These are phyloP conservation scores for Candida tibetensis DNA, from an alignment of 805 yeast genomes.

Conservation along the genomic window DNA sequence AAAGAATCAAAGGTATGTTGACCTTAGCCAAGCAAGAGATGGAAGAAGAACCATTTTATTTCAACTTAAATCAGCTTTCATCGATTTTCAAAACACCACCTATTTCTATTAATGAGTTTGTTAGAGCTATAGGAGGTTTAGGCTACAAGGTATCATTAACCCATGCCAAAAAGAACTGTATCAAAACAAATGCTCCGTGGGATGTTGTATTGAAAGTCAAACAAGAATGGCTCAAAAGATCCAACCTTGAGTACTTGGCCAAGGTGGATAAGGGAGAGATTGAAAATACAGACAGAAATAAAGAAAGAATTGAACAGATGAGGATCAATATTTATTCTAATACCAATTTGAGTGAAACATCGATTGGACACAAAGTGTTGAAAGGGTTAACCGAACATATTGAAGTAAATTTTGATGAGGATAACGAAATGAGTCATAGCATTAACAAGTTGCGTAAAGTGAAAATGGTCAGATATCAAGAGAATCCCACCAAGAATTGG, in stretches of 20 bases:
- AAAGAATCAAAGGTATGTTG: slow-evolving; percentile 89
- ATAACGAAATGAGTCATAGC: slow-evolving; percentile 54
- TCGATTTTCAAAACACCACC: slow-evolving; percentile 78
- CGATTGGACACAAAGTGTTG: slow-evolving; percentile 57
- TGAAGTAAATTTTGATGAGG: slow-evolving; percentile 55
- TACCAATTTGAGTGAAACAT: slow-evolving; percentile 38
- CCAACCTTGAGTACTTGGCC: slow-evolving; percentile 26
- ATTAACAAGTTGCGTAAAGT: slow-evolving; percentile 64
- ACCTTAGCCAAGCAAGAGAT: slow-evolving; percentile 78
- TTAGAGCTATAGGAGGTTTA: slow-evolving; percentile 78
- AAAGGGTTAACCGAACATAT: slow-evolving; percentile 30
- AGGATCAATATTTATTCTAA: slow-evolving; percentile 31
- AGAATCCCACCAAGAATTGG: slow-evolving; percentile 93
- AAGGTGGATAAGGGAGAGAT: slow-evolving; percentile 13
- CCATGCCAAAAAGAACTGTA: slow-evolving; percentile 80
- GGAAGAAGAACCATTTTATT: slow-evolving; percentile 62
- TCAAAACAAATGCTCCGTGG: slow-evolving; percentile 92
- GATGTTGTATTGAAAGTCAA: slow-evolving; percentile 70
- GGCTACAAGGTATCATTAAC: slow-evolving; percentile 84
- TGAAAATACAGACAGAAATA: slow-evolving; percentile 8
- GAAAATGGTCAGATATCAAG: slow-evolving; percentile 84
- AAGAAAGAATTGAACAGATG: slow-evolving; percentile 20
- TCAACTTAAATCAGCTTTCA: slow-evolving; percentile 74
- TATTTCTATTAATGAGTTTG: slow-evolving; percentile 69
- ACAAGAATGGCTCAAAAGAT: slow-evolving; percentile 51